Conservation (phyloP, 345 rosid genomes). For the Melastoma malabathricum region DNA sequence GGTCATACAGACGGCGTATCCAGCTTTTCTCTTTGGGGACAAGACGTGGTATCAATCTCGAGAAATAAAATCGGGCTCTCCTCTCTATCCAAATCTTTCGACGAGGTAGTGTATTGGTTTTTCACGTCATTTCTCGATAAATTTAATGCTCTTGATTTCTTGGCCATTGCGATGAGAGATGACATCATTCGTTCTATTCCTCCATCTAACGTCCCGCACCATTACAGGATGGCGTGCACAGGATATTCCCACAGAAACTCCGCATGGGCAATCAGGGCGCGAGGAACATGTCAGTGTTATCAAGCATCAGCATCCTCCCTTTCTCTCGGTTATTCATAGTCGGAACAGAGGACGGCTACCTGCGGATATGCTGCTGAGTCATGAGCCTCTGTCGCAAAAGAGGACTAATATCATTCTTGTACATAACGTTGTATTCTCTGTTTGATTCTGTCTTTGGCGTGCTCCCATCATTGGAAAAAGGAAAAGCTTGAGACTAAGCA, state of each 20-base stretch:
- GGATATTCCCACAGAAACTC: conserved; percentile 56
- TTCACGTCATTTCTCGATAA: not conserved
- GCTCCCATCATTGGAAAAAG: no score
- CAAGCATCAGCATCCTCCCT: conserved; percentile 66
- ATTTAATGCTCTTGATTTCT: not conserved
- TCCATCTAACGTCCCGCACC: not conserved
- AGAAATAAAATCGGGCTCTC: conserved; percentile 75
- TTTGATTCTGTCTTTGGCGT: no score
- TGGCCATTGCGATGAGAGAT: not conserved
- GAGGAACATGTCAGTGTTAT: conserved; percentile 46
- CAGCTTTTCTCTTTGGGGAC: conserved; percentile 74
- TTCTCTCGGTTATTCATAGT: conserved; percentile 67
- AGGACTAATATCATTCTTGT: no score
- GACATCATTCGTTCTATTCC: not conserved
- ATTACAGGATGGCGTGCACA: conserved; percentile 53
- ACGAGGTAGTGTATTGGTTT: conserved; percentile 30
- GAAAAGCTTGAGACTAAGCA: not conserved
- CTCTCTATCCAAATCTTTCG: conserved; percentile 39
- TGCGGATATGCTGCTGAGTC: conserved; percentile 58
- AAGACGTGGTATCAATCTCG: conserved; percentile 75
- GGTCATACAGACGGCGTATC: conserved; percentile 75
- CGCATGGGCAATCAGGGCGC: conserved; percentile 39
- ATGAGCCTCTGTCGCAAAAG: not conserved
- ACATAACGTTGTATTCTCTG: no score
- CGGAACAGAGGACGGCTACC: conserved; percentile 77